phyloP scores from a whole-genome alignment of 2,329 filamentous ascomycete genomes.

The Aspergillus calidoustus region DNA sequence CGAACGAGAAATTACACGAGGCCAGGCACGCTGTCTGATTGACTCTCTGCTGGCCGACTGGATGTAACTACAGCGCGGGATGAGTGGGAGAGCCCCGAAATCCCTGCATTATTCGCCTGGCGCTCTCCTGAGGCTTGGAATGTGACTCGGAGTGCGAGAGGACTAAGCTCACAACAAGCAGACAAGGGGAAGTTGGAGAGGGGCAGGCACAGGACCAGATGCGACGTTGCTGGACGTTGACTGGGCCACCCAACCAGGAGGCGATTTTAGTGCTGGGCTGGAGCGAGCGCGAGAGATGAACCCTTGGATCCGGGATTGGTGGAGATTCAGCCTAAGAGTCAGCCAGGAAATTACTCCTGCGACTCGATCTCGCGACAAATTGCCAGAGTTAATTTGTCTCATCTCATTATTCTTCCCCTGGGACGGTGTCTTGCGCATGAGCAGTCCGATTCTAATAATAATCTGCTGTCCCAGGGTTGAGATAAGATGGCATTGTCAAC shows the following conservation, averaged over 20 bases:
- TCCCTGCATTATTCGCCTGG: conserved; percentile 8
- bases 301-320: conserved; percentile 11
- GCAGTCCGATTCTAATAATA: background rate
- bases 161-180: background rate
- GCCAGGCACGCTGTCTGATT: background rate
- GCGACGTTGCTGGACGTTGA: conserved; percentile 1
- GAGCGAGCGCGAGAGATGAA: conserved; percentile 8
- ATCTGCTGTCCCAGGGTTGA: background rate
- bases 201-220: background rate
- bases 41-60: background rate
- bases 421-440: background rate
- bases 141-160: background rate
- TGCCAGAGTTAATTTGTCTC: background rate
- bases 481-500: background rate
- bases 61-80: conserved; percentile 9
- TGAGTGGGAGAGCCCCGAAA: background rate
- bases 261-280: conserved; percentile 11
- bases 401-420: background rate
- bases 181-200: background rate
- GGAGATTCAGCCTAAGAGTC: conserved; percentile 13
- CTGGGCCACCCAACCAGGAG: conserved; percentile 5
- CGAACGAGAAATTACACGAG: conserved; percentile 12
- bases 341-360: conserved; percentile 5
- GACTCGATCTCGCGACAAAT: background rate
- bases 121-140: conserved; percentile 3